Evolutionary conservation across 2,329 filamentous ascomycete genomes (phyloP).

Genomic region (Cercospora nicotianae): DNA sequence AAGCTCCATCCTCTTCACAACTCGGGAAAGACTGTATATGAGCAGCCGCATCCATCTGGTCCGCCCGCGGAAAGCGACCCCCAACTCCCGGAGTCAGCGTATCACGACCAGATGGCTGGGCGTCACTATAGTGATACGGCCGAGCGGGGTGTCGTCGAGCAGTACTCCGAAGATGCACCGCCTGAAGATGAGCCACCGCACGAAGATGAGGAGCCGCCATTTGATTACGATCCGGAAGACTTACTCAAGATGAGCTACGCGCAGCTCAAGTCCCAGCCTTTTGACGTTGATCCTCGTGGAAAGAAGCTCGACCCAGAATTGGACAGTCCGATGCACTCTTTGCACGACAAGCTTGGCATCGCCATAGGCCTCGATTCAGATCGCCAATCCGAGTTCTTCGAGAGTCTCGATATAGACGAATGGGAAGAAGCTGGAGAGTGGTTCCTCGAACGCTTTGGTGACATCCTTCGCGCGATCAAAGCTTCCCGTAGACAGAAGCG

Average conservation of each 20-base stretch:
- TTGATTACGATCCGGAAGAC: slow-evolving; percentile 34
- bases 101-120: not conserved
- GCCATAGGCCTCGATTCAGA: slow-evolving; percentile 19
- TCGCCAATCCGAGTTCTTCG: slow-evolving; percentile 58
- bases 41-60: not conserved
- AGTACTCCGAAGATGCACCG: not conserved
- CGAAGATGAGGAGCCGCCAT: not conserved
- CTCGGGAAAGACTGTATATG: not conserved
- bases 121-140: not conserved
- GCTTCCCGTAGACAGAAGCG: slow-evolving; percentile 56
- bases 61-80: not conserved
- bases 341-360: slow-evolving; percentile 29
- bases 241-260: slow-evolving; percentile 33
- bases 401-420: slow-evolving; percentile 53
- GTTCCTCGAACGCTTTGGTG: slow-evolving; percentile 57
- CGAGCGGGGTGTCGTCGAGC: not conserved
- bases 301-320: slow-evolving; percentile 17
- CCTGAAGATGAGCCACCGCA: not conserved
- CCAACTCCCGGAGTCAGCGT: not conserved
- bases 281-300: slow-evolving; percentile 33
- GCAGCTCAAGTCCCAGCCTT: slow-evolving; percentile 32
- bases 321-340: slow-evolving; percentile 16
- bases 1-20: not conserved
- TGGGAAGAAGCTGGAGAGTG: slow-evolving; percentile 65
- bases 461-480: slow-evolving; percentile 54